Conservation (phyloP, 805 yeast genomes). For the Millerago galiae region DNA sequence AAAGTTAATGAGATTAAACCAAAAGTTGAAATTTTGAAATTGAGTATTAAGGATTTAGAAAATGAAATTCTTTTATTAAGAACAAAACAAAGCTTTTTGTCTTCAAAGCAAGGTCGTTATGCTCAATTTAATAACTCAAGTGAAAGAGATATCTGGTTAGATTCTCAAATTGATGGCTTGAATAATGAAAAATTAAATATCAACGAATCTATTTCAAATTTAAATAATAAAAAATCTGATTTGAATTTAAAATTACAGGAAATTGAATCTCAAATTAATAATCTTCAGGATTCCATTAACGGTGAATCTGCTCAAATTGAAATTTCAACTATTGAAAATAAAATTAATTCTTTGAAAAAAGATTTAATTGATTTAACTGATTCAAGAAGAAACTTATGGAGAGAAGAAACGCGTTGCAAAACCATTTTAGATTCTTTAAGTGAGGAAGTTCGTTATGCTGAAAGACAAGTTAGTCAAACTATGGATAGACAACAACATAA, state of each 20-base stretch:
- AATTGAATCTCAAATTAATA: constrained; percentile 26
- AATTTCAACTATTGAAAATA: constrained; percentile 25
- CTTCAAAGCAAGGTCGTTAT: constrained; percentile 66
- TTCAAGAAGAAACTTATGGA: constrained; percentile 67
- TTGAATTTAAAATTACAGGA: constrained; percentile 12
- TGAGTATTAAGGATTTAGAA: constrained; percentile 36
- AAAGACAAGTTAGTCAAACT: constrained; percentile 57
- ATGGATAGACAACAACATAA: constrained; percentile 66
- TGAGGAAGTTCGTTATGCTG: constrained; percentile 50
- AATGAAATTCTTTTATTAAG: constrained; percentile 34
- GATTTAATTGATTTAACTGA: constrained; percentile 47
- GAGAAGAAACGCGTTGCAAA: constrained; percentile 63
- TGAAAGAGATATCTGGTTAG: constrained; percentile 67
- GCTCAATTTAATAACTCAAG: constrained; percentile 46
- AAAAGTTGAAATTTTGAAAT: constrained; percentile 30
- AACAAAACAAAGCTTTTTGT: constrained; percentile 50
- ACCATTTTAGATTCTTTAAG: constrained; percentile 49
- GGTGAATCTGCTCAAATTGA: constrained; percentile 29
- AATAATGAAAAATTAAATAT: not conserved
- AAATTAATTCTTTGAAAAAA: constrained; percentile 29
- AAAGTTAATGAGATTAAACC: constrained; percentile 36
- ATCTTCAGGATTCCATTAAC: constrained; percentile 31
- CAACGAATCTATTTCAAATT: constrained; percentile 2
- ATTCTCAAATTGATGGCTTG: constrained; percentile 34
- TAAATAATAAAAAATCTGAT: too few species aligned